A percentile compares a stretch with the other conserved stretches of the same genome.
These are phyloP conservation scores for Rhodotorula kratochvilovae DNA, from an alignment of 768 basidiomycete species.

Conservation along the genomic window DNA sequence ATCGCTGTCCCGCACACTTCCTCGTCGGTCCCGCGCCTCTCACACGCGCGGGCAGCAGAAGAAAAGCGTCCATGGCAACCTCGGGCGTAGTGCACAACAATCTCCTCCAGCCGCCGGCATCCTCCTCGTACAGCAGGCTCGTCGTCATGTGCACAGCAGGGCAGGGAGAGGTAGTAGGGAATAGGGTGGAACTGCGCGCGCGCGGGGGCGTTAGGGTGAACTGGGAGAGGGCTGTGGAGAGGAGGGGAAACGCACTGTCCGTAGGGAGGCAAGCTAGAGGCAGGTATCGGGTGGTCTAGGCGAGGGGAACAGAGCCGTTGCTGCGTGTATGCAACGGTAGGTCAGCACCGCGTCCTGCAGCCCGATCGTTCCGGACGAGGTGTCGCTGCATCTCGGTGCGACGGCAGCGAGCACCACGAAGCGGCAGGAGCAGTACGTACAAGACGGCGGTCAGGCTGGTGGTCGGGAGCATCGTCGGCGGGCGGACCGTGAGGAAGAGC, in stretches of 20 bases:
- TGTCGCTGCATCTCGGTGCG: no score
- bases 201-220: neutral
- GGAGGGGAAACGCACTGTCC: neutral
- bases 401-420: no score
- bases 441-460: constrained; percentile 22
- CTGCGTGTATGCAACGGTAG: neutral
- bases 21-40: neutral
- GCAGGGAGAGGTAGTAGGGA: neutral
- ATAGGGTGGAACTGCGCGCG: neutral
- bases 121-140: neutral
- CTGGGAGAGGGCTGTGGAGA: neutral
- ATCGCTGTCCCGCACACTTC: neutral
- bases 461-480: constrained; percentile 40
- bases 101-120: neutral
- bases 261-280: neutral
- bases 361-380: no score
- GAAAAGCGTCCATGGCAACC: neutral
- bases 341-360: neutral
- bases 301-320: neutral
- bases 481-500: constrained; percentile 45
- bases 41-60: neutral
- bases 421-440: constrained; percentile 1
- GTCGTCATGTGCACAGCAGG: neutral
- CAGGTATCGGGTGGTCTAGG: neutral
- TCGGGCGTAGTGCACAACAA: neutral